phyloP scores from a whole-genome alignment of 129 eudicot genomes.

The Centaurea solstitialis region DNA sequence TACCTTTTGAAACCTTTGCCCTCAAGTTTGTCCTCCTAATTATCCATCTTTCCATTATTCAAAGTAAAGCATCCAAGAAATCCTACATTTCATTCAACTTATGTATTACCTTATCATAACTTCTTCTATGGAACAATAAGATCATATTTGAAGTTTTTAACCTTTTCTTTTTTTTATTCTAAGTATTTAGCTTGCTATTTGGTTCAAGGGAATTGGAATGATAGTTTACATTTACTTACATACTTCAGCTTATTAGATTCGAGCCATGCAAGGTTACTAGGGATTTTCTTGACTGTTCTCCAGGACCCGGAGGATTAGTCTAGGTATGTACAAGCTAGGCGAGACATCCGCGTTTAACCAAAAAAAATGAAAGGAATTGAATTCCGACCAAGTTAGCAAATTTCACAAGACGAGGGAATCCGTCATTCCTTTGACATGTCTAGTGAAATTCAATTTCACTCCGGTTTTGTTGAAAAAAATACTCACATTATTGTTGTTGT shows the following conservation, averaged over 20 bases:
- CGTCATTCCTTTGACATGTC: background rate
- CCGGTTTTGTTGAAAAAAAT: background rate
- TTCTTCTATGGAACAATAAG: background rate
- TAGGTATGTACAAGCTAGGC: too few species aligned
- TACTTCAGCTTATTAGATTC: too few species aligned
- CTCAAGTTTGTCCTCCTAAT: constrained; percentile 36
- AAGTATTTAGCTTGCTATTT: background rate
- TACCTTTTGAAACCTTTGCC: constrained; percentile 22
- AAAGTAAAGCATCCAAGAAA: constrained; percentile 39
- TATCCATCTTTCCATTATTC: constrained; percentile 15
- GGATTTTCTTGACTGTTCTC: too few species aligned
- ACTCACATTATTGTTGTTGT: background rate
- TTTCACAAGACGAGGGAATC: background rate
- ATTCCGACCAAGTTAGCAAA: background rate
- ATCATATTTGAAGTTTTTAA: background rate
- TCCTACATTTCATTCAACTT: constrained; percentile 18
- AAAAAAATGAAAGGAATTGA: background rate
- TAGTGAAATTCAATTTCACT: background rate
- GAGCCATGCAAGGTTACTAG: too few species aligned
- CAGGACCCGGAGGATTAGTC: too few species aligned
- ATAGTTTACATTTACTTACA: too few species aligned
- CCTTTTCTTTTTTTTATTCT: too few species aligned
- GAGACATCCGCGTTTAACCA: too few species aligned
- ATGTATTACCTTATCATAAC: constrained; percentile 20
- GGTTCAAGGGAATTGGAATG: background rate